Percentiles rank a stretch among this genome's conserved stretches.
phyloP scores from a whole-genome alignment of 1,139 yeast genomes.

The Pichia sp. region DNA sequence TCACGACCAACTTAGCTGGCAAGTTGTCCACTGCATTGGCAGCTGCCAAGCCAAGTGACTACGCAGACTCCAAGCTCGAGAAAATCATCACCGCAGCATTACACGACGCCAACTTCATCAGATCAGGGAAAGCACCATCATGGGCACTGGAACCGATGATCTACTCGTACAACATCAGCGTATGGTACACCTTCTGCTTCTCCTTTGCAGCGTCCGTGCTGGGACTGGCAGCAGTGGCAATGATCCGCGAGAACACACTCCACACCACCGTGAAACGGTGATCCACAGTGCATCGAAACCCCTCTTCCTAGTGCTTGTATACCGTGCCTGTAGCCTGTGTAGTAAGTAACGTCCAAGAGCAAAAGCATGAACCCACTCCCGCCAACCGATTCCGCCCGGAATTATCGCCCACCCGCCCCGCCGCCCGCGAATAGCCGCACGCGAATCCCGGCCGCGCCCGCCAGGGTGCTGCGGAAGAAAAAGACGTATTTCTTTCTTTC shows the following conservation, averaged over 20 bases:
- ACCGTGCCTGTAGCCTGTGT: no score
- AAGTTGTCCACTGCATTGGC: conserved; percentile 17
- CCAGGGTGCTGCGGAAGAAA: no score
- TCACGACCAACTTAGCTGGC: conserved; percentile 31
- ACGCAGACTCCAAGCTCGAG: conserved; percentile 27
- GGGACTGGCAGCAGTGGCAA: conserved; percentile 31
- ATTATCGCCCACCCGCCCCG: no score
- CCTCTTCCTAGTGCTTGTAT: no score
- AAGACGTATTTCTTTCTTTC: no score
- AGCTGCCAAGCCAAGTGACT: conserved; percentile 27
- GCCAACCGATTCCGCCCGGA: no score
- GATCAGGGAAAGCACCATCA: conserved; percentile 32
- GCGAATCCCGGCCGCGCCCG: no score
- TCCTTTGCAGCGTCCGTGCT: conserved; percentile 23
- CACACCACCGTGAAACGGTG: conserved; percentile 25
- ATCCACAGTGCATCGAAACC: no score
- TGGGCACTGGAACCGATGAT: conserved; percentile 32
- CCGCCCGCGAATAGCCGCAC: no score
- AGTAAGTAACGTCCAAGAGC: no score
- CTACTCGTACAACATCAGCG: conserved; percentile 35
- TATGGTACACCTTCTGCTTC: conserved; percentile 36
- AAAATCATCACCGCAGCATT: conserved; percentile 35
- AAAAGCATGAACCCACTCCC: no score
- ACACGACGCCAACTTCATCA: conserved; percentile 36
- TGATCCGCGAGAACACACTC: conserved; percentile 38